Evolutionary conservation across 1,284 basidiomycete genomes (phyloP), one percentile per base, ranked within the genome.

Genomic region (Rhodotorula sp.): DNA sequence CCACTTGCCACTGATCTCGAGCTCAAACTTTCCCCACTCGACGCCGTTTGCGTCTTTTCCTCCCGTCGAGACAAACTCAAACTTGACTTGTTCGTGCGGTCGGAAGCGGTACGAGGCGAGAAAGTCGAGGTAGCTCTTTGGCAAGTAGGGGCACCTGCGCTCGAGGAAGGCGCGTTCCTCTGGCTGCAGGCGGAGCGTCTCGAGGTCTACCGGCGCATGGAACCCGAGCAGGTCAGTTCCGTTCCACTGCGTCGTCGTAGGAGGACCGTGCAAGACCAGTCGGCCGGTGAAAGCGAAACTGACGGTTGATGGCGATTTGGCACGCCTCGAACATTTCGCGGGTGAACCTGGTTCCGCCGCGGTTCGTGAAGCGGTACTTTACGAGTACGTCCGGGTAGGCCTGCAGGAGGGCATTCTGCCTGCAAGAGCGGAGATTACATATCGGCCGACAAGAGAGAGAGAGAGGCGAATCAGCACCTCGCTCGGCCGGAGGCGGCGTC

Each of bases 361-460:
- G 88, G 80, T 97, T 93, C 3, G 89, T 95, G 82, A 98, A 98
- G 56, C 68, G 60, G 62, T 71, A 68, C 59, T 64, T 66, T 49
- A 83, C 88, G 24, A 84, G 78, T 0, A 87, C 85, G 64, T 87
- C 81, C 4, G 90, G 89, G 77, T 93, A 96, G 77, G 90, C 87
- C n/a, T 86, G 84, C 67, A 90, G 79, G 18, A 98, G 88, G 0
- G 93, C 94, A 81, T 96, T 91, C 82, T 98, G 95, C 61, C 61
- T 62, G 61, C 29, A 26, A 3, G 26, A 0, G 7, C 26, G 29
- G 33, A 26, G 26, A n/a, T 53, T 24, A 49, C 45, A 29, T 60
- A 29, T 29, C 17, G 30, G 48, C 45, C 18, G 29, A 49, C 6
- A 33, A 17, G 10, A 17, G 48, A 14, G 1, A 4, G 29, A 20